Base-by-base conservation (phyloP, 345 rosid species). In the Dimocarpus longan region DNA sequence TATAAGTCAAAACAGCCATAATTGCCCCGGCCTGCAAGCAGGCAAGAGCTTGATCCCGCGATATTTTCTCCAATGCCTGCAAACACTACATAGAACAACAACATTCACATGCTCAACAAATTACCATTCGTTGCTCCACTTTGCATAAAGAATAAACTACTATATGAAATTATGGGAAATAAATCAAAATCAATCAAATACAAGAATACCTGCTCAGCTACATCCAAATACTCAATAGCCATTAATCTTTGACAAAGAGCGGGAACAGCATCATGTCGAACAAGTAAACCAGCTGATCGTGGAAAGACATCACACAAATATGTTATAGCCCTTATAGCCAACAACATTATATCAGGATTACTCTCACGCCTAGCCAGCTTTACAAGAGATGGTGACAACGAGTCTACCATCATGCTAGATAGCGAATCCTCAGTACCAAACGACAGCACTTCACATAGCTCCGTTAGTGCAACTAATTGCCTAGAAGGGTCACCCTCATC, bases 51-150 rank as follows among this genome's bases (percentile, higher is more conserved):
- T 96, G 92, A 77, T 92, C 97, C 50, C 88, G 90, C 57, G 99
- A 93, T 72, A 96, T 90, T 87, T 96, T 96, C 89, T 92, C 97
- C 89, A 96, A 85, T 76, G 99, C 99, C 94, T 96, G 98, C 90
- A 96, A 84, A 87, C 98, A 93, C 99, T 96, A 76, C 24, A 84
- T 43, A 10, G 69, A 66, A 69, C 74, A 42, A 70, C 70, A 42
- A 70, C 70, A 65, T 26, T 42, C 24, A 21, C 52, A 13, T 22
- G 19, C 8, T 37, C 22, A 37, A 54, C 50, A 11, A 16, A 60
- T 18, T 59, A 8, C 6, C 26, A 21, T 74, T 28, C 3, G 10
- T 1, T 39, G 7, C 70, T 28, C 43, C 37, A 28, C 40, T 16
- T 39, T 16, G 19, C 70, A 66, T 39, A 3, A 37, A 37, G 19